Conservation (phyloP, 495 filamentous ascomycete genomes). For the Penicillium soppii region DNA sequence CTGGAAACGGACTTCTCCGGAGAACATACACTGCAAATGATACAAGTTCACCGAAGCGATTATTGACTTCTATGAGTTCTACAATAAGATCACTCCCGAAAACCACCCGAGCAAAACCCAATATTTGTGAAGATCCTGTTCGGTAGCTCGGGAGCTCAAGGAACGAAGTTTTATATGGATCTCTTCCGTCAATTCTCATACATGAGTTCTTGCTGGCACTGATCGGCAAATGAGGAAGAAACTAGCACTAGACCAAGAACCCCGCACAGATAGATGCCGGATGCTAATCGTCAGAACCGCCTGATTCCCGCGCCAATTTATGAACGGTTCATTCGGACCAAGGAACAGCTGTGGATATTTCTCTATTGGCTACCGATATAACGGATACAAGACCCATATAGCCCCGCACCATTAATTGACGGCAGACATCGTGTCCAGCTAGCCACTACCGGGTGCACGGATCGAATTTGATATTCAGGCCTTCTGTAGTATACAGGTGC, state of each 20-base stretch:
- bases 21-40: no score
- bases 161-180: no score
- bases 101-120: no score
- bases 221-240: background rate
- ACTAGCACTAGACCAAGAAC: background rate
- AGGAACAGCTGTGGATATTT: background rate
- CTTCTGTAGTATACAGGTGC: background rate
- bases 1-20: no score
- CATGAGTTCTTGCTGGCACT: no score
- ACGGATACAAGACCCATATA: background rate
- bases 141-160: no score
- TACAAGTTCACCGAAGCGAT: no score
- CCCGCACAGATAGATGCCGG: background rate
- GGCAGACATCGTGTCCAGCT: slow-evolving; percentile 10
- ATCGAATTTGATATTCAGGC: background rate
- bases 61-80: no score
- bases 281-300: no score
- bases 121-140: no score
- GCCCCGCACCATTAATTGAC: slow-evolving; percentile 3
- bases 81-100: no score
- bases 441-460: slow-evolving; percentile 16
- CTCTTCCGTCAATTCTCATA: no score
- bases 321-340: background rate
- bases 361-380: slow-evolving; percentile 10
- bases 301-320: background rate